Evolutionary conservation across 352 stramenopile genomes (phyloP).

Genomic region (Globisporangium spinosum): DNA sequence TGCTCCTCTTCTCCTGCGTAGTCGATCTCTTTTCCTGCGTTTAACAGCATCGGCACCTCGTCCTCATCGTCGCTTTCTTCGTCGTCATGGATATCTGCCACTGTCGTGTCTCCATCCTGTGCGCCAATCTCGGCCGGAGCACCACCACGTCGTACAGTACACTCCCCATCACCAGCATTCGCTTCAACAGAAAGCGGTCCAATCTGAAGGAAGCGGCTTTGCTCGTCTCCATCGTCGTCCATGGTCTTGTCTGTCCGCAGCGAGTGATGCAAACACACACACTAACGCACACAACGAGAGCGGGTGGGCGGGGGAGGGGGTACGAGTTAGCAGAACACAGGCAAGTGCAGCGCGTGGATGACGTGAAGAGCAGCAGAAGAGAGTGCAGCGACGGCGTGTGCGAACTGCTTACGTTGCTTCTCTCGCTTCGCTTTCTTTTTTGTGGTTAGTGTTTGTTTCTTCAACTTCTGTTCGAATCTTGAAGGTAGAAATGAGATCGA

Average conservation of each 20-base stretch:
- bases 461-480: not conserved
- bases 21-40: not conserved
- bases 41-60: not conserved
- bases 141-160: not conserved
- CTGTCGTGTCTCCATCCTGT: not conserved
- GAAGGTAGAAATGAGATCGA: not conserved
- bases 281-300: not conserved
- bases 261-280: not conserved
- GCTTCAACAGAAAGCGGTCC: not conserved
- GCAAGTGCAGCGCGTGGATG: not conserved
- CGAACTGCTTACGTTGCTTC: not conserved
- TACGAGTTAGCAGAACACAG: not conserved
- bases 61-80: not conserved
- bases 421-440: not conserved
- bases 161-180: not conserved
- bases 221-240: not conserved
- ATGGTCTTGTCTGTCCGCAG: not conserved
- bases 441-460: not conserved
- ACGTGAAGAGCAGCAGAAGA: not conserved
- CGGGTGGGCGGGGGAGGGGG: no score
- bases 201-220: not conserved
- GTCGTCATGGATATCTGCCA: not conserved
- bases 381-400: not conserved
- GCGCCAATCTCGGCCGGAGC: not conserved
- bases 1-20: not conserved